phyloP scores from a whole-genome alignment of 75 land plant species.

The Picea glauca region DNA sequence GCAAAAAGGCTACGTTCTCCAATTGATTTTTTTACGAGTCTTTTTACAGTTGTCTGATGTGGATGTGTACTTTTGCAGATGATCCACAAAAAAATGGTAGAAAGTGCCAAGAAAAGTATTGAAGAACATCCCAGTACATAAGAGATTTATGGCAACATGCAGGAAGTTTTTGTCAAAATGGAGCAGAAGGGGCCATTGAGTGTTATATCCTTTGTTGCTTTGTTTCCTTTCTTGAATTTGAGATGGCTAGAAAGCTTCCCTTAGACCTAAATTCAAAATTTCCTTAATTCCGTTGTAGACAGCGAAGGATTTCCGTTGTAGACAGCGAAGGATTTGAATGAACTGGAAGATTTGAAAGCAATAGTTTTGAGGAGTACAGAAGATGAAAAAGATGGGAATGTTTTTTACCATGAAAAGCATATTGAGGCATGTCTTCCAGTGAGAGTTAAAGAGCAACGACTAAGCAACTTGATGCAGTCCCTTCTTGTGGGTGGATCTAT shows the following conservation, averaged over 20 bases:
- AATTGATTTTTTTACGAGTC: background rate
- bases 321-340: constrained; percentile 21
- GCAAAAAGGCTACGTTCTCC: background rate
- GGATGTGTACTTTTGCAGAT: constrained; percentile 30
- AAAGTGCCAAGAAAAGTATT: constrained; percentile 63
- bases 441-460: constrained; percentile 91
- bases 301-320: constrained; percentile 14
- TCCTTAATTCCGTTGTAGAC: constrained; percentile 12
- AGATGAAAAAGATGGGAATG: constrained; percentile 16
- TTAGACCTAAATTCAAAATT: background rate
- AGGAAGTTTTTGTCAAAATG: constrained; percentile 64
- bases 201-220: background rate
- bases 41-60: constrained; percentile 1
- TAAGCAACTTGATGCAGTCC: constrained; percentile 82
- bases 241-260: background rate
- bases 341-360: constrained; percentile 55
- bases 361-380: constrained; percentile 34
- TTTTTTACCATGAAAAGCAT: constrained; percentile 81
- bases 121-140: constrained; percentile 41
- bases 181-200: constrained; percentile 37
- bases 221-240: background rate
- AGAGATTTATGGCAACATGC: constrained; percentile 71
- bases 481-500: constrained; percentile 65
- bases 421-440: constrained; percentile 81
- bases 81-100: constrained; percentile 69